Conservation (phyloP, 371 early-diverging fungal species). For the Circinella umbellata region DNA sequence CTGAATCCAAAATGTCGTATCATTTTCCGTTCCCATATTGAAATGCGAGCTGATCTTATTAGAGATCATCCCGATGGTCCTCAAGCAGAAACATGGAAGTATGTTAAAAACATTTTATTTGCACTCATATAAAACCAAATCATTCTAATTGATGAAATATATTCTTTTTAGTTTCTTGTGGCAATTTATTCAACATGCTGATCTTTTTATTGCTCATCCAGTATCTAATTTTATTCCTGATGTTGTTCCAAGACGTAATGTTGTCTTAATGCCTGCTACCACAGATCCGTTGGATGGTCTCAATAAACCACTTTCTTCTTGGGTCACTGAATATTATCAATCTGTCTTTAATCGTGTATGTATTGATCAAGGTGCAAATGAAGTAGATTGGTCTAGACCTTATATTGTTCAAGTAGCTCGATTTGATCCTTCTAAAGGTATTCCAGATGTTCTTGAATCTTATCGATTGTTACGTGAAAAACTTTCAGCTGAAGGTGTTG, state of each 20-base stretch:
- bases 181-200: conserved; percentile 73
- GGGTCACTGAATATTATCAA: conserved; percentile 70
- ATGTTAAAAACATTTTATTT: conserved; percentile 9
- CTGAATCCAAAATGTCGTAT: conserved; percentile 73
- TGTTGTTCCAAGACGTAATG: conserved; percentile 65
- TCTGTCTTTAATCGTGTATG: conserved; percentile 80
- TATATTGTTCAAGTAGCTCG: conserved; percentile 89
- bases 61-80: conserved; percentile 54
- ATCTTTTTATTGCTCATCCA: conserved; percentile 84
- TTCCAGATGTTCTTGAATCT: conserved; percentile 78
- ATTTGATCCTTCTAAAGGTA: conserved; percentile 94
- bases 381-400: conserved; percentile 65
- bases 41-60: conserved; percentile 78
- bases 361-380: conserved; percentile 69
- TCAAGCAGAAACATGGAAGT: conserved; percentile 71
- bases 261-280: conserved; percentile 75
- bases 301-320: conserved; percentile 65
- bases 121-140: neutral
- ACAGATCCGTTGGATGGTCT: conserved; percentile 81
- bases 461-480: conserved; percentile 68
- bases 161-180: conserved; percentile 76
- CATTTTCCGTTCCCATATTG: conserved; percentile 89
- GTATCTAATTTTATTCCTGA: conserved; percentile 75
- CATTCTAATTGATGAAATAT: too few relatives aligned
- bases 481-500: conserved; percentile 45